Evolutionary conservation across 2,329 filamentous ascomycete genomes (phyloP).

Genomic region (Aspergillus glaucus): DNA sequence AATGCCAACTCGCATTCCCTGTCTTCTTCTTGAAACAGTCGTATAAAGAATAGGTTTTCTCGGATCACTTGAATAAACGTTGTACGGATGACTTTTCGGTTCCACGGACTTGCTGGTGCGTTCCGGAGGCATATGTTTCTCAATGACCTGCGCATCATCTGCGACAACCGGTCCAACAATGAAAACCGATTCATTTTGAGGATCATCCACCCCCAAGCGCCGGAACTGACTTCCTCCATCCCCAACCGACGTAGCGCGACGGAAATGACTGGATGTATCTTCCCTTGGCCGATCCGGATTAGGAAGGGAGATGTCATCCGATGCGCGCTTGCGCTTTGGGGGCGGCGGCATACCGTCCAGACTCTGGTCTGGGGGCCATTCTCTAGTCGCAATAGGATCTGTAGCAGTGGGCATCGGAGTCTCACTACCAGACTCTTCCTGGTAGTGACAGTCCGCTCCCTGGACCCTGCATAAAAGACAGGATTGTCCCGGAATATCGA

Average conservation of each 20-base stretch:
- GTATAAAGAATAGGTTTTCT: conserved; percentile 43
- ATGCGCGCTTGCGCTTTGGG: conserved; percentile 33
- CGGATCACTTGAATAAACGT: conserved; percentile 45
- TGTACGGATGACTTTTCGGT: conserved; percentile 42
- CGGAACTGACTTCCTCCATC: conserved; percentile 24
- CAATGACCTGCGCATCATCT: conserved; percentile 55
- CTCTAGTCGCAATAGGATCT: conserved; percentile 15
- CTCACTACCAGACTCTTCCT: conserved; percentile 31
- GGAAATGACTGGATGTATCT: conserved; percentile 15
- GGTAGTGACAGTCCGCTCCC: conserved; percentile 52
- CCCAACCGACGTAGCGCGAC: conserved; percentile 16
- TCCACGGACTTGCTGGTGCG: conserved; percentile 32
- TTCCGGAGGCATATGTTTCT: conserved; percentile 50
- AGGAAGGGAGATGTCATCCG: conserved; percentile 21
- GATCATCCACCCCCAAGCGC: conserved; percentile 29
- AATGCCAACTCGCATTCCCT: conserved; percentile 40
- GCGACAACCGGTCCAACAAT: conserved; percentile 57
- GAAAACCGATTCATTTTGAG: conserved; percentile 42
- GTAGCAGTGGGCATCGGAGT: conserved; percentile 17
- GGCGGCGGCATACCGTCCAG: conserved; percentile 18
- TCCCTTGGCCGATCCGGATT: conserved; percentile 13
- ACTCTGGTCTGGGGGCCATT: conserved; percentile 22
- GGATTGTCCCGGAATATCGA: conserved; percentile 47
- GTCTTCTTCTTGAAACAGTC: conserved; percentile 46
- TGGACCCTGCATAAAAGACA: conserved; percentile 56